A percentile compares a stretch with the other conserved stretches of the same genome.
These are phyloP conservation scores for Nelumbo lutea DNA, from an alignment of 164 flowering plant species.

Conservation along the genomic window DNA sequence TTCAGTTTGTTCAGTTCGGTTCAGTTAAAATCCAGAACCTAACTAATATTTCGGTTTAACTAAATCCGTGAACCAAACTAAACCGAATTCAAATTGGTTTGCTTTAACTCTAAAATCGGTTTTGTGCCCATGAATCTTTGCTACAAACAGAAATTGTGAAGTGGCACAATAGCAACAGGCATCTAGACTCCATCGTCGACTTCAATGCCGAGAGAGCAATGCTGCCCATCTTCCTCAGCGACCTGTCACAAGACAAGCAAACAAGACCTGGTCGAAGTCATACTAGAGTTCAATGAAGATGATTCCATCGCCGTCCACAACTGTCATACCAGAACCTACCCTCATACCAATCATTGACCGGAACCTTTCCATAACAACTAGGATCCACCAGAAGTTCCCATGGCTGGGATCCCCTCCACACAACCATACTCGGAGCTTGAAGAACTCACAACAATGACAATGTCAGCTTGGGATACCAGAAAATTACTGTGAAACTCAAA, in stretches of 20 bases:
- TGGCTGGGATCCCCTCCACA: conserved; percentile 40
- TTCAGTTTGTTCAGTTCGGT: too few relatives aligned
- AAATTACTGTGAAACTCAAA: conserved; percentile 43
- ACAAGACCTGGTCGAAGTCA: conserved; percentile 70
- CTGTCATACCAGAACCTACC: conserved; percentile 13
- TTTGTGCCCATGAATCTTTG: too few relatives aligned
- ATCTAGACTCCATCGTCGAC: conserved; percentile 23
- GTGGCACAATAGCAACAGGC: background rate
- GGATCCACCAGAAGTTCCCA: conserved; percentile 45
- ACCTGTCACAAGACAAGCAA: conserved; percentile 26
- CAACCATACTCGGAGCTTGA: conserved; percentile 15
- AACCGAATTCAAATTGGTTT: too few relatives aligned
- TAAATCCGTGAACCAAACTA: too few relatives aligned
- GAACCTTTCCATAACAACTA: conserved; percentile 52
- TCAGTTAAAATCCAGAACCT: too few relatives aligned
- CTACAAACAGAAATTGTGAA: too few relatives aligned
- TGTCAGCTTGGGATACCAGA: conserved; percentile 53
- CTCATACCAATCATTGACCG: conserved; percentile 11
- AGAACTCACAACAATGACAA: conserved; percentile 1
- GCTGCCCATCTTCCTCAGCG: conserved; percentile 76
- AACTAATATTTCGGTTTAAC: too few relatives aligned
- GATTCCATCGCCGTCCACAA: conserved; percentile 41
- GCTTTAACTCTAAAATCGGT: too few relatives aligned
- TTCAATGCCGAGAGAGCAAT: conserved; percentile 55
- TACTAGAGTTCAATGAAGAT: conserved; percentile 59